Evolutionary conservation across 352 stramenopile genomes (phyloP).

Genomic region (Pythium vanterpoolii): DNA sequence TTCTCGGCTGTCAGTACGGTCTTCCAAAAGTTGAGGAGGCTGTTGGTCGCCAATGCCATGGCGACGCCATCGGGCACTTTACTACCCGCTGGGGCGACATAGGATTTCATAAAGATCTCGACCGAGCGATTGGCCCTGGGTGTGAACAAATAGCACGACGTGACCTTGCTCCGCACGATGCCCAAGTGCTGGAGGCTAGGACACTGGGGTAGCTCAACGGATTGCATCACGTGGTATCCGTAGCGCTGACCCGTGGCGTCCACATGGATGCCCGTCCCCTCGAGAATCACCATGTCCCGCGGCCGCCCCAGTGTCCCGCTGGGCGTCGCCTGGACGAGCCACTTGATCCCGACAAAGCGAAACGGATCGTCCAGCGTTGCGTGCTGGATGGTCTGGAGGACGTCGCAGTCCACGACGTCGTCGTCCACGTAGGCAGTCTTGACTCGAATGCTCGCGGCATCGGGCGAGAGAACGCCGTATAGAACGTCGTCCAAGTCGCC

Average conservation of each 20-base stretch:
- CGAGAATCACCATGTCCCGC: slow-evolving; percentile 40
- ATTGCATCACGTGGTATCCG: slow-evolving; percentile 37
- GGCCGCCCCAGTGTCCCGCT: slow-evolving; percentile 21
- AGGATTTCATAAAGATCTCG: slow-evolving; percentile 30
- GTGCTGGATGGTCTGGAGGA: slow-evolving; percentile 37
- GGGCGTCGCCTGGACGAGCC: slow-evolving; percentile 14
- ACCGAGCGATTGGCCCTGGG: slow-evolving; percentile 17
- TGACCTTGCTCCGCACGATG: slow-evolving; percentile 12
- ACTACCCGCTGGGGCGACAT: slow-evolving; percentile 23
- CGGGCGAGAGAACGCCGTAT: slow-evolving; percentile 42
- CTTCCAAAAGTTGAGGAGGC: slow-evolving; percentile 28
- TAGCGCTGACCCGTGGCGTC: slow-evolving; percentile 32
- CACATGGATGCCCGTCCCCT: slow-evolving; percentile 38
- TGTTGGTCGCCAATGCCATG: slow-evolving; percentile 19
- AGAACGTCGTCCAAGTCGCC: slow-evolving; percentile 28
- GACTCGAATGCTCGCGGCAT: slow-evolving; percentile 42
- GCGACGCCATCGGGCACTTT: slow-evolving; percentile 19
- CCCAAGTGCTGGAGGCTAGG: background rate
- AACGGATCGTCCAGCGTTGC: slow-evolving; percentile 27
- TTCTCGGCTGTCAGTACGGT: slow-evolving; percentile 26
- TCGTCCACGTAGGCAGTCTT: slow-evolving; percentile 51
- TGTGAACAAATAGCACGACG: slow-evolving; percentile 16
- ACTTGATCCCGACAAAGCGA: slow-evolving; percentile 27
- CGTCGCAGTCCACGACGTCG: slow-evolving; percentile 37
- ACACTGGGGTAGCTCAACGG: slow-evolving; percentile 28